Evolutionary conservation across 768 basidiomycete genomes (phyloP).

Genomic region (Daedalea quercina): DNA sequence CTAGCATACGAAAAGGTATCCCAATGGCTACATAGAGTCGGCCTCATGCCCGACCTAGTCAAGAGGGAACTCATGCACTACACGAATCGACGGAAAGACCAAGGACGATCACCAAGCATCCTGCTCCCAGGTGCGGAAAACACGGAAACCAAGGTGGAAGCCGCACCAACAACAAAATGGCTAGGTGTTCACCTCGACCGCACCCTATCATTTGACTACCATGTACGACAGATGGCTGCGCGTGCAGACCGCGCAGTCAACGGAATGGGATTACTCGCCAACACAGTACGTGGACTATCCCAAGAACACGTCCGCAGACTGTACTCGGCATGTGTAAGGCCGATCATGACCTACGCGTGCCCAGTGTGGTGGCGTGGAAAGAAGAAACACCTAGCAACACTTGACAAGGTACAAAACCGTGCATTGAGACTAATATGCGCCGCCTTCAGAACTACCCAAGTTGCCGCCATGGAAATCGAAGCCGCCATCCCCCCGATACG

Average conservation of each 20-base stretch:
- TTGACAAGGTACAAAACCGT: conserved; percentile 23
- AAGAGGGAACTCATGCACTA: conserved; percentile 7
- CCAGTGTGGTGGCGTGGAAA: conserved; percentile 27
- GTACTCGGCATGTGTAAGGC: conserved; percentile 24
- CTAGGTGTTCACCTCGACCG: conserved; percentile 29
- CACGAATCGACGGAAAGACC: background rate
- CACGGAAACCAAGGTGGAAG: background rate
- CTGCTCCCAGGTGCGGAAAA: background rate
- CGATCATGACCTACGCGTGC: conserved; percentile 28
- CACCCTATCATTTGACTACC: conserved; percentile 26
- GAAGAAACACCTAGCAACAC: conserved; percentile 15
- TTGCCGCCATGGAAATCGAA: conserved; percentile 26
- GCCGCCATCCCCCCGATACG: conserved; percentile 26
- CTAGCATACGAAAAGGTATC: background rate
- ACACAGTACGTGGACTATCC: conserved; percentile 27
- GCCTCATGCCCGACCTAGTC: background rate
- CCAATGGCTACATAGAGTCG: background rate
- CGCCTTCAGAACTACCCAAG: conserved; percentile 27
- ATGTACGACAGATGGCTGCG: conserved; percentile 20
- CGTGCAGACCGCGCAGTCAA: conserved; percentile 21
- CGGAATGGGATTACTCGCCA: conserved; percentile 24
- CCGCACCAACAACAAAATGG: conserved; percentile 18
- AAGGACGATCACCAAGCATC: background rate
- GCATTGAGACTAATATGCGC: conserved; percentile 27
- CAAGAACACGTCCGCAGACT: conserved; percentile 23